Evolutionary conservation across 352 stramenopile species (phyloP).

Genomic region (Peronosclerospora sorghi): DNA sequence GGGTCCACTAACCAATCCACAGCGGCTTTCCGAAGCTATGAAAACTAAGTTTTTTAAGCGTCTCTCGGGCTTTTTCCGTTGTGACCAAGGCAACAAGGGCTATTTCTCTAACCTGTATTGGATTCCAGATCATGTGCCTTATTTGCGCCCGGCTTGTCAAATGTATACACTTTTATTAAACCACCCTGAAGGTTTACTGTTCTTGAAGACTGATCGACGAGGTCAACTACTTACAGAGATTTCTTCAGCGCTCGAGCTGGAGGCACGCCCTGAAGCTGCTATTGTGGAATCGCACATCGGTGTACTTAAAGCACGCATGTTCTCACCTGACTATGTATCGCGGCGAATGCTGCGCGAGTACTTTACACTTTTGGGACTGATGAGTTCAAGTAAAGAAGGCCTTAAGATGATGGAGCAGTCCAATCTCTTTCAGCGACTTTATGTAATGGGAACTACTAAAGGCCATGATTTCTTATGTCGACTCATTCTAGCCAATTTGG

Average conservation of each 20-base stretch:
- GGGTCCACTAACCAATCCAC: conserved; percentile 75
- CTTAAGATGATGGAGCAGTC: conserved; percentile 87
- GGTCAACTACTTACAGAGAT: conserved; percentile 81
- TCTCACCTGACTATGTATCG: conserved; percentile 79
- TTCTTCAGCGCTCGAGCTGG: conserved; percentile 69
- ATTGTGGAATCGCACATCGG: conserved; percentile 85
- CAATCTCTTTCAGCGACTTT: conserved; percentile 80
- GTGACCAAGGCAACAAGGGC: conserved; percentile 80
- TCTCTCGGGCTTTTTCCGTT: conserved; percentile 84
- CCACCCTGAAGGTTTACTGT: conserved; percentile 75
- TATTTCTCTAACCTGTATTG: conserved; percentile 84
- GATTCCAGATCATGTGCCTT: conserved; percentile 85
- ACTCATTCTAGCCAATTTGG: conserved; percentile 79
- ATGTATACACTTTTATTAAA: conserved; percentile 86
- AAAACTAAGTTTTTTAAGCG: conserved; percentile 91
- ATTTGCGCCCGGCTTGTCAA: conserved; percentile 76
- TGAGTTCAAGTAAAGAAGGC: conserved; percentile 84
- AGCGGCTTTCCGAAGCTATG: conserved; percentile 81
- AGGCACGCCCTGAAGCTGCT: conserved; percentile 72
- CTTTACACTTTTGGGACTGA: conserved; percentile 79
- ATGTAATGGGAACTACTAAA: conserved; percentile 81
- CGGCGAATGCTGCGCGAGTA: conserved; percentile 84
- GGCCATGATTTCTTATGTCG: conserved; percentile 84
- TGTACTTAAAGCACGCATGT: conserved; percentile 80
- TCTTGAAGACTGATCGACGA: conserved; percentile 79